Percentiles rank a stretch among this genome's conserved stretches.
These are phyloP conservation scores for Aspergillus flavus DNA, from an alignment of 2,329 filamentous ascomycete genomes.

Conservation along the genomic window DNA sequence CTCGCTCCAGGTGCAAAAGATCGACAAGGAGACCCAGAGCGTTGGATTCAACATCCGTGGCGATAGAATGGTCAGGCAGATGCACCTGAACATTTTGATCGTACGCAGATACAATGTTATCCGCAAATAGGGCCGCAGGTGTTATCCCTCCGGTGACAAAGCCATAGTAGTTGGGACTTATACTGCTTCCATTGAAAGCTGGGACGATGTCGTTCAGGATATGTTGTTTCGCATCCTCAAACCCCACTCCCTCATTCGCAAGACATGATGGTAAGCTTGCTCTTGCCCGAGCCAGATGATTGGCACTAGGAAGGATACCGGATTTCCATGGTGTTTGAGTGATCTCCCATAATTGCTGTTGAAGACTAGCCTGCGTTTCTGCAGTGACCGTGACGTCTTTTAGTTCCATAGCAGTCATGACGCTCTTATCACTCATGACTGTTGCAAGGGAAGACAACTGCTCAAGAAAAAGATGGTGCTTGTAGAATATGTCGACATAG, in stretches of 20 bases:
- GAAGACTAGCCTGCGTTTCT: constrained; percentile 23
- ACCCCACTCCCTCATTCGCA: constrained; percentile 31
- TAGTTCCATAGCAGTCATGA: constrained; percentile 16
- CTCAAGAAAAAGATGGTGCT: background rate
- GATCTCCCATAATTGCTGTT: constrained; percentile 34
- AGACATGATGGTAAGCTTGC: constrained; percentile 36
- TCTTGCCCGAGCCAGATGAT: constrained; percentile 34
- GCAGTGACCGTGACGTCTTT: constrained; percentile 9
- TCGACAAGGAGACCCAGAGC: constrained; percentile 70
- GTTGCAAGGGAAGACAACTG: background rate
- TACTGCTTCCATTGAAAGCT: constrained; percentile 67
- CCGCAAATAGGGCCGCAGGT: constrained; percentile 77
- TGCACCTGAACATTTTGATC: constrained; percentile 89
- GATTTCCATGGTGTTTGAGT: constrained; percentile 32
- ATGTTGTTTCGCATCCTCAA: constrained; percentile 38
- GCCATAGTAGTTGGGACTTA: constrained; percentile 74
- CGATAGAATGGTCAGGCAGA: constrained; percentile 72
- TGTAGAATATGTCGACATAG: background rate
- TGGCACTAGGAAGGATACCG: constrained; percentile 34
- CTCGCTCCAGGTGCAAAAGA: constrained; percentile 62
- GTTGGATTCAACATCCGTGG: constrained; percentile 74
- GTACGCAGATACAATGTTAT: constrained; percentile 76
- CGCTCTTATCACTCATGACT: background rate
- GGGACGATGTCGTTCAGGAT: constrained; percentile 47
- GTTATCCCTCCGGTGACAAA: constrained; percentile 85